phyloP scores from a whole-genome alignment of 1,284 basidiomycete genomes.

The Moniliella sp. region DNA sequence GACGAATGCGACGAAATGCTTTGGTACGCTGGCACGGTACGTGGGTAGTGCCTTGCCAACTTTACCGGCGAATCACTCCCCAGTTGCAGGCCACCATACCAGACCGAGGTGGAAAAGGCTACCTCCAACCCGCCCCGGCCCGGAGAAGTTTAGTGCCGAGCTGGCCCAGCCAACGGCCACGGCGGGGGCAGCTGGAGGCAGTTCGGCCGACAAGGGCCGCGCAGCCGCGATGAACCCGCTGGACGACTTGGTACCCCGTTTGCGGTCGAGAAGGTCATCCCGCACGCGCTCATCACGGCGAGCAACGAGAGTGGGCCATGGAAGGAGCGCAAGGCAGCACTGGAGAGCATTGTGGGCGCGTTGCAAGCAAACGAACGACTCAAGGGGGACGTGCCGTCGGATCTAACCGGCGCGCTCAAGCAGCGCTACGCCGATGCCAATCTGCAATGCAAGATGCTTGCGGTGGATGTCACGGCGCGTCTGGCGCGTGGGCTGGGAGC shows the following conservation, averaged over 20 bases:
- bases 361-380: conserved; percentile 76
- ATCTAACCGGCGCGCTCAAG: conserved; percentile 71
- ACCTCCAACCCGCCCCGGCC: conserved; percentile 57
- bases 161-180: conserved; percentile 35
- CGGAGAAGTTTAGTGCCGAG: conserved; percentile 39
- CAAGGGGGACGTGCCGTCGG: conserved; percentile 62
- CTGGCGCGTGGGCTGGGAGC: conserved; percentile 84
- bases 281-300: conserved; percentile 62
- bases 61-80: conserved; percentile 84
- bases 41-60: conserved; percentile 69
- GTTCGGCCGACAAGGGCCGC: conserved; percentile 17
- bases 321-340: conserved; percentile 88
- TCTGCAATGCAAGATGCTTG: conserved; percentile 70
- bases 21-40: conserved; percentile 77
- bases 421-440: conserved; percentile 74
- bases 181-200: conserved; percentile 47
- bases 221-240: conserved; percentile 9
- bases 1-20: conserved; percentile 75
- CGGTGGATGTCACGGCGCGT: conserved; percentile 68
- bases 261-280: conserved; percentile 68
- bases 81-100: conserved; percentile 77
- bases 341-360: conserved; percentile 61
- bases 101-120: conserved; percentile 80
- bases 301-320: conserved; percentile 72
- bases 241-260: conserved; percentile 81